Conservation (phyloP, 192 early-diverging fungal genomes). For the Phlyctochytrium bullatum region DNA sequence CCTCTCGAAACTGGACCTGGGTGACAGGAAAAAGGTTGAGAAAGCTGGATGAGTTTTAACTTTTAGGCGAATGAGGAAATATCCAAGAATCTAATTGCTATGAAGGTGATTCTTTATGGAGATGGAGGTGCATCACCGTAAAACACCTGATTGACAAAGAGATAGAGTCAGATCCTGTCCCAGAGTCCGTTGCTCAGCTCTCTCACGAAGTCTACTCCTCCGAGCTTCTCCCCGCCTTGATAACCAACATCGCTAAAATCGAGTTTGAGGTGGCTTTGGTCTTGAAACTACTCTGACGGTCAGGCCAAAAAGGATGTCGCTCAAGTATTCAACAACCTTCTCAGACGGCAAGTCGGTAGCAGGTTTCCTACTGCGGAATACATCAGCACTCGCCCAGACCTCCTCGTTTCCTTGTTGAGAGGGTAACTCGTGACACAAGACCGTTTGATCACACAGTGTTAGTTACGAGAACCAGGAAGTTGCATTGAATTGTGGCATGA, state of each 20-base stretch:
- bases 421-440: conserved; percentile 49
- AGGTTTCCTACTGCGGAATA: conserved; percentile 97
- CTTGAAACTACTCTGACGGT: not conserved
- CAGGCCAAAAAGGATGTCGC: conserved; percentile 96
- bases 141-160: not conserved
- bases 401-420: conserved; percentile 76
- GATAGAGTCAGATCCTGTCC: conserved; percentile 75
- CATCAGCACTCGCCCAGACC: conserved; percentile 77
- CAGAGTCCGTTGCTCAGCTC: conserved; percentile 90
- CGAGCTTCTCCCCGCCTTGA: conserved; percentile 83
- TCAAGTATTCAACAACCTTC: conserved; percentile 95
- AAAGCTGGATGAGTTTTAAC: conserved; percentile 6
- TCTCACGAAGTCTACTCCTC: conserved; percentile 94
- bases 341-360: conserved; percentile 90
- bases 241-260: conserved; percentile 85
- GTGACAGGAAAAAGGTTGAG: conserved; percentile 68
- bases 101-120: conserved; percentile 93
- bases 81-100: conserved; percentile 86
- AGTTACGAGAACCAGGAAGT: conserved; percentile 92
- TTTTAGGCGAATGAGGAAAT: conserved; percentile 93
- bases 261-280: conserved; percentile 71
- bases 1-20: conserved; percentile 69
- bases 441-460: not conserved
- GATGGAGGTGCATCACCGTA: conserved; percentile 71
- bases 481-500: conserved; percentile 96